Evolutionary conservation across 2,329 filamentous ascomycete genomes (phyloP).

Genomic region (Mycocentrospora acerina): DNA sequence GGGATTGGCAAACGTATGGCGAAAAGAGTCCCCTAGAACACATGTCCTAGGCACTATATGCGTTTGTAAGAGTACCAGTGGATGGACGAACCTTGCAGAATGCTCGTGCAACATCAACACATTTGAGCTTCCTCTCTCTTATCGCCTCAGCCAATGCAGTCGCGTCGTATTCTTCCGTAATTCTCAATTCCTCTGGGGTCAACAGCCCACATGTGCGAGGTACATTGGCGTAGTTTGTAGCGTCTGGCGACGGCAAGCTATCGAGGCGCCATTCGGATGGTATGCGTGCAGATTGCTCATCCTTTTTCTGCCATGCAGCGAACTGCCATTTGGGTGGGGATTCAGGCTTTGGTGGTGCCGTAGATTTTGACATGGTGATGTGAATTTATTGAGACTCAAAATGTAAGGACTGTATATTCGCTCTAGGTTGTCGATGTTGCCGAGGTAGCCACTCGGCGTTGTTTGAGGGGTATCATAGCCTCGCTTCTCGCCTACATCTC

Average conservation of each 20-base stretch:
- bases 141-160: constrained; percentile 42
- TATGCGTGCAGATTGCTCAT: constrained; percentile 45
- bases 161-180: constrained; percentile 58
- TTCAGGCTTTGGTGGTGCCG: constrained; percentile 7
- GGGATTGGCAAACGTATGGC: too few relatives aligned
- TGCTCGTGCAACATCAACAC: constrained; percentile 43
- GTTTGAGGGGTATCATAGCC: too few relatives aligned
- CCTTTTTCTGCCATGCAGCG: constrained; percentile 47
- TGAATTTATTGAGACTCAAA: background rate
- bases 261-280: constrained; percentile 48
- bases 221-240: constrained; percentile 45
- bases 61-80: too few relatives aligned
- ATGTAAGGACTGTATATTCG: too few relatives aligned
- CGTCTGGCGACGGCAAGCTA: constrained; percentile 17
- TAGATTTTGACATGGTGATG: constrained; percentile 15
- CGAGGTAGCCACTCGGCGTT: too few relatives aligned
- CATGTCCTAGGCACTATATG: too few relatives aligned
- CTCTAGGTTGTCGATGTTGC: too few relatives aligned
- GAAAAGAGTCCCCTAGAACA: too few relatives aligned
- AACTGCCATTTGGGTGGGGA: constrained; percentile 39
- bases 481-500: too few relatives aligned
- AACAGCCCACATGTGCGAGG: constrained; percentile 57
- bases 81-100: constrained; percentile 45
- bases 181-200: constrained; percentile 52
- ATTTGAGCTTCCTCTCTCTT: constrained; percentile 34